These are phyloP conservation scores for Boletellus ananas DNA, from an alignment of 768 basidiomycete genomes.

Conservation along the genomic window DNA sequence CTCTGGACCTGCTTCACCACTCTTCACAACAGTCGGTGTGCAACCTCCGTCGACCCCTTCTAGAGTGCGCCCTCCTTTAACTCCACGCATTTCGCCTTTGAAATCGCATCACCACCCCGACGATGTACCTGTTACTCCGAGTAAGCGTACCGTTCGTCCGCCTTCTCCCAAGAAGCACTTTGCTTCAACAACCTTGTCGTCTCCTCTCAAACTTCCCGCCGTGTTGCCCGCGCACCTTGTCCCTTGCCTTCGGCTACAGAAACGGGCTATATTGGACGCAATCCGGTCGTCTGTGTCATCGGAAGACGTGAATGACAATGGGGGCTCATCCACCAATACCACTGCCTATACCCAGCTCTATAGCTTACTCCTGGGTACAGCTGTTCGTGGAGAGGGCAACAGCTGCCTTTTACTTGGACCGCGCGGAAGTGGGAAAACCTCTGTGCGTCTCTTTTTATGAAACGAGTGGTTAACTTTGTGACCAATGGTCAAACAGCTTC, in stretches of 20 bases:
- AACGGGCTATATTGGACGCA: constrained; percentile 48
- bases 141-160: constrained; percentile 5
- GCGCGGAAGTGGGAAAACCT: constrained; percentile 81
- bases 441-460: constrained; percentile 37
- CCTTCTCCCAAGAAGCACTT: constrained; percentile 15
- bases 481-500: constrained; percentile 40
- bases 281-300: constrained; percentile 34
- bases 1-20: background rate
- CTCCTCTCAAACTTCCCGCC: constrained; percentile 21
- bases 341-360: constrained; percentile 54
- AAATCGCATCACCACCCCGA: constrained; percentile 2
- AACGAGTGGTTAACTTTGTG: constrained; percentile 1
- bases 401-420: constrained; percentile 88
- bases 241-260: constrained; percentile 52
- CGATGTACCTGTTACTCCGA: constrained; percentile 18
- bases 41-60: constrained; percentile 15
- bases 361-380: constrained; percentile 68
- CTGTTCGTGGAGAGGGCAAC: constrained; percentile 83
- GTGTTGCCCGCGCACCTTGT: constrained; percentile 41
- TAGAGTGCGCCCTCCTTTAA: constrained; percentile 9
- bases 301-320: constrained; percentile 32
- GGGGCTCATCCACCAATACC: constrained; percentile 42
- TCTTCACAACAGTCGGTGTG: background rate
- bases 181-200: background rate
- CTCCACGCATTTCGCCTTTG: constrained; percentile 17